Conservation (phyloP, 2,329 filamentous ascomycete species). For the Fusarium sp. region DNA sequence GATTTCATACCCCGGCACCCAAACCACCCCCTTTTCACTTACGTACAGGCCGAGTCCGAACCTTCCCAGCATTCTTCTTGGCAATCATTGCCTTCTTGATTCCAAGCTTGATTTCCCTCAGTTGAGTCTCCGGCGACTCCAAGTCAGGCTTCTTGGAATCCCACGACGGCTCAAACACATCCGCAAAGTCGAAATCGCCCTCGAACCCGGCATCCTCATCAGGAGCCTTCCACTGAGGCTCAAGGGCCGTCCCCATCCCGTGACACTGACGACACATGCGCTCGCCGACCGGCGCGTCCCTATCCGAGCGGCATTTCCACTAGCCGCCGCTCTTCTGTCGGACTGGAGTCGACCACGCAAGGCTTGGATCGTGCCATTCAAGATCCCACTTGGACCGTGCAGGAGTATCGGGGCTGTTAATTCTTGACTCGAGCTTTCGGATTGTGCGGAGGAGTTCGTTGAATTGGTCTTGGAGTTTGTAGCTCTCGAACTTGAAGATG, state of each 20-base stretch:
- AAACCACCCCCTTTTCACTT: not conserved
- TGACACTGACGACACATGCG: constrained; percentile 34
- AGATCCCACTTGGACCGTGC: constrained; percentile 30
- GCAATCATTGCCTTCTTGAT: constrained; percentile 29
- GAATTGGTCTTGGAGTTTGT: constrained; percentile 20
- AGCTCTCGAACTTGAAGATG: constrained; percentile 20
- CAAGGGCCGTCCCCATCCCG: not conserved
- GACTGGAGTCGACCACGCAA: constrained; percentile 30
- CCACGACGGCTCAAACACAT: constrained; percentile 8
- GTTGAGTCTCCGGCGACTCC: constrained; percentile 9
- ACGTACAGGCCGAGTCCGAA: not conserved
- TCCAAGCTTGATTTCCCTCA: constrained; percentile 18
- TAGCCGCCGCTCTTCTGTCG: constrained; percentile 41
- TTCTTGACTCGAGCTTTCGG: constrained; percentile 26
- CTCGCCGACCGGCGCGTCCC: constrained; percentile 28
- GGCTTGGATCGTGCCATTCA: constrained; percentile 35
- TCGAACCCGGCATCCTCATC: not conserved
- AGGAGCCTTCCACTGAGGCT: not conserved
- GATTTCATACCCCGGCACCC: not conserved
- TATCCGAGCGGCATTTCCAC: constrained; percentile 44
- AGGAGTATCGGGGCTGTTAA: constrained; percentile 4
- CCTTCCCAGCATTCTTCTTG: constrained; percentile 4
- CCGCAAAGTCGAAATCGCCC: constrained; percentile 22
- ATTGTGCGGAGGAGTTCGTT: constrained; percentile 32
- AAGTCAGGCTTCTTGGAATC: not conserved